Base-by-base conservation (phyloP, 495 filamentous ascomycete genomes). In the Aspergillus cristatus region DNA sequence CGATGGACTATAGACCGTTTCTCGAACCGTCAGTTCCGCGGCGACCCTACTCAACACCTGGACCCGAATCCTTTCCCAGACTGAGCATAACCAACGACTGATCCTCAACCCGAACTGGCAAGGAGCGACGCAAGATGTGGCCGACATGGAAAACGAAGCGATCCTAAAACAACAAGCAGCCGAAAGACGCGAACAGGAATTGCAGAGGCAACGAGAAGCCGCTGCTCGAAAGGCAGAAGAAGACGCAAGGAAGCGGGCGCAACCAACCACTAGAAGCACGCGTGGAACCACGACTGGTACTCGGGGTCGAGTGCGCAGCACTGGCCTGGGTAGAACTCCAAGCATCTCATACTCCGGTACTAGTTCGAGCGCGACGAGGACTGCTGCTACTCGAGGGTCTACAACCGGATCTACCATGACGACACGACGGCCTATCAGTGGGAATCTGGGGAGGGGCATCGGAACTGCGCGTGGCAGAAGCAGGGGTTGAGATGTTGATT, bases 41-140 rank as follows among this genome's bases (percentile, higher is more conserved):
- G 89, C 87, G 25, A 86, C 85, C 0, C 76, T 98, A n/a, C 75
- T 98, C 25, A 86, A 89, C 47, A 91, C 91, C 17, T 98, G 88
- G 88, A 93, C 87, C 30, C 79, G 87, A 39, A 96, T 97, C 44
- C 75, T 98, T 3, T 89, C 84, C 15, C 91, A 96, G 54, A 96
- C 91, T 0, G 91, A 98, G 61, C 89, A 98, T 57, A 97, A 93
- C 51, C 88, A 97, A 52, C 79, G 91, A 3, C 63, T 97, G 31
- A 82, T 98, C 18, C 75, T 96, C 25, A 84, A 90, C 46, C 82
- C 84, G 2, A 67, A 78, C 34, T 98, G 91, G 91, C 79, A 91
- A 43, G 91, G 91, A 34, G 83, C 87, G 7, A 82, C 71, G 5
- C 76, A 86, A 54, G 91, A 98, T 63, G 62, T 93, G 4, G 70